A percentile compares a stretch with the other conserved stretches of the same genome.
Conservation (phyloP, 2,329 filamentous ascomycete species). For the Penicillium sp. region DNA sequence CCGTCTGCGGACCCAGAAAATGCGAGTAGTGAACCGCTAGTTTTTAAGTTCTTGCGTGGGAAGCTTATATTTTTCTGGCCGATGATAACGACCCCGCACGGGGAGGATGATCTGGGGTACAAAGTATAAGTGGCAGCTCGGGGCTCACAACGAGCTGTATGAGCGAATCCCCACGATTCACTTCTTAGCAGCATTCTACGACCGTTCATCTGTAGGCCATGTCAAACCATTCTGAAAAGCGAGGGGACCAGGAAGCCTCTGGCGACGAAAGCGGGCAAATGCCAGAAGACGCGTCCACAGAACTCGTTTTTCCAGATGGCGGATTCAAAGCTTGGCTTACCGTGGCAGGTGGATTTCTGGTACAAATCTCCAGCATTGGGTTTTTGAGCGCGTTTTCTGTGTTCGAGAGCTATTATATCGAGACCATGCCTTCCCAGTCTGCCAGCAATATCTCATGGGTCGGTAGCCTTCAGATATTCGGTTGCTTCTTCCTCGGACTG, state of each 20-base stretch:
- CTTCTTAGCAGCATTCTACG: neutral
- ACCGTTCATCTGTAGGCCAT: neutral
- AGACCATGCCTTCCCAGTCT: neutral
- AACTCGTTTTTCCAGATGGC: neutral
- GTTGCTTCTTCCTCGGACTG: conserved; percentile 17
- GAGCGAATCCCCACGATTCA: neutral
- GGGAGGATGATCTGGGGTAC: neutral
- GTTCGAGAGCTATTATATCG: conserved; percentile 9
- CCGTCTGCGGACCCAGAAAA: neutral
- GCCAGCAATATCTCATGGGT: conserved; percentile 5
- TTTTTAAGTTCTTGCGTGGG: neutral
- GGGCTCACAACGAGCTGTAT: neutral
- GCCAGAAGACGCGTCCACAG: neutral
- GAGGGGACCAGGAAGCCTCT: neutral
- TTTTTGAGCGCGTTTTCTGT: conserved; percentile 14
- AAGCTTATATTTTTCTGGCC: neutral
- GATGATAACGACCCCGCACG: neutral
- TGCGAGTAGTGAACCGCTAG: neutral
- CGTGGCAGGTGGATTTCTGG: conserved; percentile 7
- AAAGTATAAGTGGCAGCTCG: neutral
- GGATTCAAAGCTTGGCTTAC: conserved; percentile 11
- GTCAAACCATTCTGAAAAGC: neutral
- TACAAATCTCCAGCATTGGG: conserved; percentile 10
- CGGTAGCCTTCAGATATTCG: conserved; percentile 14
- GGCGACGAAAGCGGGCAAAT: neutral